Evolutionary conservation across 768 basidiomycete genomes (phyloP), one percentile per base, ranked within the genome.

Genomic region (Podaxis sp.): DNA sequence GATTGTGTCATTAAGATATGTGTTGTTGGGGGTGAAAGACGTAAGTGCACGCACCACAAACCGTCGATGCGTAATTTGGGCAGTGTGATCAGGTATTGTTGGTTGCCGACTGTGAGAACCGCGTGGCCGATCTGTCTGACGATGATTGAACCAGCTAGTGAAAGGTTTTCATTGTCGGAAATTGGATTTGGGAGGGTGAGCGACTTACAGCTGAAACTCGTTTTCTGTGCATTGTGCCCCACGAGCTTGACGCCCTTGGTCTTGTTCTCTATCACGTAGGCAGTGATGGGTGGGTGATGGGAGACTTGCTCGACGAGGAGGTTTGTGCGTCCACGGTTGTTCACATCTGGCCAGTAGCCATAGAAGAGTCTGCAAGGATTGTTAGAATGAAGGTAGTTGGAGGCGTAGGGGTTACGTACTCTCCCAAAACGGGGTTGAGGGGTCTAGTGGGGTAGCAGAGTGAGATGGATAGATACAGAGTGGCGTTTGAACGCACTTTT

Each of bases 51-150:
- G 18, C 36, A 54, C 93, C 92, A 94, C 42, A 96, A 78, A 13
- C 96, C 96, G 66, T 98, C 95, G 66, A 99, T 98, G 18, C 93
- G 85, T 61, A 99, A 81, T 51, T 86, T 84, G 10, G 96, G 96
- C 32, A 99, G 83, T 5, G 96, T 98, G 69, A 99, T 91, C 55
- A 99, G 77, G 75, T 90, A 98, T 50, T 86, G 80, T 48, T 76
- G 76, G 13, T 71, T 68, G 23, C 86, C 73, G 53, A 95, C 82
- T 3, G 86, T 90, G 32, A 99, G 78, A 27, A 90, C 75, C 0
- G 95, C 96, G 68, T 98, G 96, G 0, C 96, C 96, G 65, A 96
- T 90, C 73, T 99, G 96, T 74, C 91, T 94, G 56, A 99, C 96
- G 73, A 85, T 87, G 64, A 90, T 88, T 53, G 84, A 84, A 18